Evolutionary conservation across 106 monocot species (phyloP).

Genomic region (Platanthera guangdongensis): DNA sequence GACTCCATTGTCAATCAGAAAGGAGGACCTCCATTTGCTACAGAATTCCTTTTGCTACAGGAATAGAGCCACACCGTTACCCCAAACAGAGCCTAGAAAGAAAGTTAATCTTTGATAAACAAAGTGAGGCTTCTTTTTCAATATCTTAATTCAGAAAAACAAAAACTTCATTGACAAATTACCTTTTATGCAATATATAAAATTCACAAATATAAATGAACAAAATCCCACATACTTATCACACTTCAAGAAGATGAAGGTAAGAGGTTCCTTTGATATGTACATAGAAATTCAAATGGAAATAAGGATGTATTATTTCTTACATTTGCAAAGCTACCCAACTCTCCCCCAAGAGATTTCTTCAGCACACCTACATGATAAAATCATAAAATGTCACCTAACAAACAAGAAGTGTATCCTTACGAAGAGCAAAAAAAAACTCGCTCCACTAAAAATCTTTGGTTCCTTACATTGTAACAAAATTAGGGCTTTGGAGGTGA

Average conservation of each 20-base stretch:
- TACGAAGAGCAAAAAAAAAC: neutral
- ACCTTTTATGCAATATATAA: too few relatives aligned
- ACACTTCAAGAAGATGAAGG: neutral
- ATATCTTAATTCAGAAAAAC: too few relatives aligned
- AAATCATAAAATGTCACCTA: neutral
- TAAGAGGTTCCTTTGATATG: neutral
- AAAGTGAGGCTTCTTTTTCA: too few relatives aligned
- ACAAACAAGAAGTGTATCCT: neutral
- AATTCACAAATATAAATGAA: too few relatives aligned
- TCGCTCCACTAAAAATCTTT: neutral
- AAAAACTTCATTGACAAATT: too few relatives aligned
- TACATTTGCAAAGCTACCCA: neutral
- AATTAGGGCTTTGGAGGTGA: too few relatives aligned
- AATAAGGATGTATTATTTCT: neutral
- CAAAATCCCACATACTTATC: neutral
- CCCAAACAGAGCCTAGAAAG: too few relatives aligned
- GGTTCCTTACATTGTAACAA: too few relatives aligned
- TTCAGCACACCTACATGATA: conserved; percentile 6
- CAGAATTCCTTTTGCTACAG: too few relatives aligned
- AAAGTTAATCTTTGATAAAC: neutral
- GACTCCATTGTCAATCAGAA: too few relatives aligned
- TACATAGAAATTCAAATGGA: neutral
- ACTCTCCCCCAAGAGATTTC: conserved; percentile 4
- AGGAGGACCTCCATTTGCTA: too few relatives aligned
- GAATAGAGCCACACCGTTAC: too few relatives aligned